A percentile compares a stretch with the other conserved stretches of the same genome.
Conservation (phyloP, 768 basidiomycete genomes). For the Cubamyces lactineus region DNA sequence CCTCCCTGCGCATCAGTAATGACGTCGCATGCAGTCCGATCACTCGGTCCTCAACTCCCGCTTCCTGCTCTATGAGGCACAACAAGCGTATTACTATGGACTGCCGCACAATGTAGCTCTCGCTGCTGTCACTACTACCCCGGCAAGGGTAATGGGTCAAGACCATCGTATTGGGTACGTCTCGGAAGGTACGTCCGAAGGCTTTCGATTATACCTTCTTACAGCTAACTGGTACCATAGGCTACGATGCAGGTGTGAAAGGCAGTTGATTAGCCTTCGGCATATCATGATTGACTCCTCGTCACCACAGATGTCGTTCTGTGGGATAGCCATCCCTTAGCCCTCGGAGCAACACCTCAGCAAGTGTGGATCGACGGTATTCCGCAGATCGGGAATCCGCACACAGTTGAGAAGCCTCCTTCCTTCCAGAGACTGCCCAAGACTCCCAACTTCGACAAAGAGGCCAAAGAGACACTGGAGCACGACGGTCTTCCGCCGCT, state of each 20-base stretch:
- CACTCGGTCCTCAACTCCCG: slow-evolving; percentile 59
- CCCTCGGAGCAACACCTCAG: slow-evolving; percentile 76
- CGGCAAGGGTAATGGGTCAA: slow-evolving; percentile 71
- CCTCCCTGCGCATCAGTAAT: neutral
- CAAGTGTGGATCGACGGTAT: slow-evolving; percentile 90
- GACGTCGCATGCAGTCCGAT: slow-evolving; percentile 44
- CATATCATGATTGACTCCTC: neutral
- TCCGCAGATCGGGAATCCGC: slow-evolving; percentile 57
- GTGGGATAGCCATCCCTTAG: slow-evolving; percentile 79
- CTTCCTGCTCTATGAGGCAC: slow-evolving; percentile 59
- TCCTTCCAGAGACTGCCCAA: slow-evolving; percentile 55
- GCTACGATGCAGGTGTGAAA: slow-evolving; percentile 12
- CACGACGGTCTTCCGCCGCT: slow-evolving; percentile 73
- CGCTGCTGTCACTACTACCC: slow-evolving; percentile 68
- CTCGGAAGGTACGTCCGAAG: slow-evolving; percentile 46
- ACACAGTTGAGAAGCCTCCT: slow-evolving; percentile 55
- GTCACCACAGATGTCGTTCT: slow-evolving; percentile 60
- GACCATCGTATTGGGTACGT: slow-evolving; percentile 73
- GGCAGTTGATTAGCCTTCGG: neutral
- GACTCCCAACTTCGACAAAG: slow-evolving; percentile 63
- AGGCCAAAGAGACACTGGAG: slow-evolving; percentile 54
- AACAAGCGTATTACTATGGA: slow-evolving; percentile 74
- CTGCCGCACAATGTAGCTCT: slow-evolving; percentile 67
- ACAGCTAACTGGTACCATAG: neutral
- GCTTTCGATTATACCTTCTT: slow-evolving; percentile 34